Evolutionary conservation across 768 basidiomycete genomes (phyloP).

Genomic region (Tylopilus sp.): DNA sequence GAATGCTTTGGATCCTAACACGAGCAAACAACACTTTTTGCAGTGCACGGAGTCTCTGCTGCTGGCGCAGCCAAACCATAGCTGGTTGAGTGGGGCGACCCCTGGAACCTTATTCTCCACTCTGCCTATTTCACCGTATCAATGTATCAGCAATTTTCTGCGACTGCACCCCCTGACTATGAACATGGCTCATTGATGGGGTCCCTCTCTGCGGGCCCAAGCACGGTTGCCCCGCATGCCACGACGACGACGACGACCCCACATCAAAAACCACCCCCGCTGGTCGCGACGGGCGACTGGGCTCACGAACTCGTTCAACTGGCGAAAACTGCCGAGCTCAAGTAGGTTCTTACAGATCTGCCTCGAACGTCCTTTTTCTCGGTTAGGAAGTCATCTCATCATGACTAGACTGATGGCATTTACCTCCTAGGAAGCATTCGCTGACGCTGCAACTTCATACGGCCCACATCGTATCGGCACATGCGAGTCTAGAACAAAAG

Average conservation of each 20-base stretch:
- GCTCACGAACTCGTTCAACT: conserved; percentile 82
- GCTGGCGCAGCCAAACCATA: not conserved
- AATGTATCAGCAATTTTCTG: conserved; percentile 36
- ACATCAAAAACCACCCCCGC: conserved; percentile 39
- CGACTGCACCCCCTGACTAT: conserved; percentile 33
- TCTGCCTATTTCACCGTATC: conserved; percentile 24
- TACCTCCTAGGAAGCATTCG: conserved; percentile 65
- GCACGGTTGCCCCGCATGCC: conserved; percentile 31
- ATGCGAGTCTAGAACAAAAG: conserved; percentile 75
- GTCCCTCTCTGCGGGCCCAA: conserved; percentile 32
- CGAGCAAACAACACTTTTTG: conserved; percentile 20
- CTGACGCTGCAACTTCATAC: conserved; percentile 82
- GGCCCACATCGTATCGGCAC: conserved; percentile 81
- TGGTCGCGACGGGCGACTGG: conserved; percentile 83
- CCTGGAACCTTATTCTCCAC: conserved; percentile 26
- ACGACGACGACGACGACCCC: conserved; percentile 23
- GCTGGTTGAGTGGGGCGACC: conserved; percentile 16
- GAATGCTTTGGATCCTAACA: conserved; percentile 29
- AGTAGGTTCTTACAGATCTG: conserved; percentile 47
- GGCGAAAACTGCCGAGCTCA: conserved; percentile 84
- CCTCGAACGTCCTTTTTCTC: conserved; percentile 1
- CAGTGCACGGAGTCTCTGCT: conserved; percentile 28
- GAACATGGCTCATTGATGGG: conserved; percentile 31
- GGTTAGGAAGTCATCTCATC: not conserved
- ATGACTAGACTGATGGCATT: conserved; percentile 10